phyloP scores from a whole-genome alignment of 176 grass and related monocot genomes.

The Oryza meyeriana region DNA sequence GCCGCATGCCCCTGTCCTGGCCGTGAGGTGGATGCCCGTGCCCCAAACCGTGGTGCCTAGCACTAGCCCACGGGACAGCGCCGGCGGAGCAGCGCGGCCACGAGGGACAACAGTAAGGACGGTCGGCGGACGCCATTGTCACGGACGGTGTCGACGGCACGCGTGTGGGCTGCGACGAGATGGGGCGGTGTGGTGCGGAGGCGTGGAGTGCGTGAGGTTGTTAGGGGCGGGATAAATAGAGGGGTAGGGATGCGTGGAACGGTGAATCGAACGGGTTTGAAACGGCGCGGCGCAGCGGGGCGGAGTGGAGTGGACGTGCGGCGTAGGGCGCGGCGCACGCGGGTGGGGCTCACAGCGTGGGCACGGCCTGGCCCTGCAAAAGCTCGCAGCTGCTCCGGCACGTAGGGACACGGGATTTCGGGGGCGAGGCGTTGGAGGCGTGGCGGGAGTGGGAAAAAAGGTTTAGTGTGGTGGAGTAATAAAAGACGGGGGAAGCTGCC shows the following conservation, averaged over 20 bases:
- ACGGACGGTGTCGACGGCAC: not conserved
- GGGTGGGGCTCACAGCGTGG: conserved; percentile 8
- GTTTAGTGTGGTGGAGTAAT: not conserved
- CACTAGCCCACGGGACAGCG: not conserved
- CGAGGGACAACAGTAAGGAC: conserved; percentile 13
- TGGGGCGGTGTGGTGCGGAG: too few relatives aligned
- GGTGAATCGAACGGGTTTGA: conserved; percentile 18
- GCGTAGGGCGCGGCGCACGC: not conserved
- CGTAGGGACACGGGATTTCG: conserved; percentile 40
- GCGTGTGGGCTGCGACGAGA: too few relatives aligned
- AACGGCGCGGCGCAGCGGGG: conserved; percentile 27
- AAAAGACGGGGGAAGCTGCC: not conserved
- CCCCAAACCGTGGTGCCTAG: not conserved
- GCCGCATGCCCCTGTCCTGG: not conserved
- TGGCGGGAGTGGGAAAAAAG: not conserved
- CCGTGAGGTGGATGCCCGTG: not conserved
- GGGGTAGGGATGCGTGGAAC: not conserved
- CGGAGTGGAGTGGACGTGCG: not conserved
- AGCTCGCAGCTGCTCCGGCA: not conserved
- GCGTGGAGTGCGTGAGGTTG: not conserved
- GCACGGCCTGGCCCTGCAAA: conserved; percentile 10
- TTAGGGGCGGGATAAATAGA: conserved; percentile 17
- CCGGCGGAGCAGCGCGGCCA: conserved; percentile 22
- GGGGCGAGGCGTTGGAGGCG: conserved; percentile 35
- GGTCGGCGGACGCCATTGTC: conserved; percentile 22